phyloP scores from a whole-genome alignment of 2,329 filamentous ascomycete species.

The Fusarium papillatum region DNA sequence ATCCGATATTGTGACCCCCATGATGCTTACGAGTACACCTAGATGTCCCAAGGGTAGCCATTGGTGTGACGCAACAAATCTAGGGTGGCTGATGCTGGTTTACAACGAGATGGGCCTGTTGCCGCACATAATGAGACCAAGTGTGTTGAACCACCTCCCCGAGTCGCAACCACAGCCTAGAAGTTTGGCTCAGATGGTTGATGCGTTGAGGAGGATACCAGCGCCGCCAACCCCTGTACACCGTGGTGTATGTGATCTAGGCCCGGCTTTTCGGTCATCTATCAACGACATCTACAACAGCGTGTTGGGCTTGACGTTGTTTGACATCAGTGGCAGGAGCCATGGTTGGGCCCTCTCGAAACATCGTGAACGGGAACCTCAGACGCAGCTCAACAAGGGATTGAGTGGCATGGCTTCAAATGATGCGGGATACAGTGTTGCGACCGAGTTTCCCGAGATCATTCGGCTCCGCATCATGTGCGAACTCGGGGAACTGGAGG shows the following conservation, averaged over 20 bases:
- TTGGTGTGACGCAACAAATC: constrained; percentile 64
- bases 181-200: constrained; percentile 61
- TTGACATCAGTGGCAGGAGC: constrained; percentile 61
- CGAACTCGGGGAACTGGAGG: constrained; percentile 54
- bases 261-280: constrained; percentile 59
- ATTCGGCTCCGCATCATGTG: constrained; percentile 57
- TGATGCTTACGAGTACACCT: constrained; percentile 52
- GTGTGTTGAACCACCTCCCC: constrained; percentile 41
- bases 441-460: constrained; percentile 50
- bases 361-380: constrained; percentile 51
- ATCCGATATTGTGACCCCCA: constrained; percentile 30
- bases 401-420: constrained; percentile 49
- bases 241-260: constrained; percentile 63
- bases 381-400: constrained; percentile 47
- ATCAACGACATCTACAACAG: constrained; percentile 66
- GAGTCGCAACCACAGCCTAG: constrained; percentile 45
- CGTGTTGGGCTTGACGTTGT: constrained; percentile 61
- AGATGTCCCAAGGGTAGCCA: constrained; percentile 65
- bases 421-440: constrained; percentile 49
- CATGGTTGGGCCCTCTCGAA: constrained; percentile 65
- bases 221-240: constrained; percentile 57
- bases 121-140: constrained; percentile 53
- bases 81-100: constrained; percentile 67
- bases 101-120: constrained; percentile 62
- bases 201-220: constrained; percentile 57